A percentile compares a stretch with the other conserved stretches of the same genome.
phyloP scores from a whole-genome alignment of 2,329 filamentous ascomycete genomes.

The Aureobasidium sp. region DNA sequence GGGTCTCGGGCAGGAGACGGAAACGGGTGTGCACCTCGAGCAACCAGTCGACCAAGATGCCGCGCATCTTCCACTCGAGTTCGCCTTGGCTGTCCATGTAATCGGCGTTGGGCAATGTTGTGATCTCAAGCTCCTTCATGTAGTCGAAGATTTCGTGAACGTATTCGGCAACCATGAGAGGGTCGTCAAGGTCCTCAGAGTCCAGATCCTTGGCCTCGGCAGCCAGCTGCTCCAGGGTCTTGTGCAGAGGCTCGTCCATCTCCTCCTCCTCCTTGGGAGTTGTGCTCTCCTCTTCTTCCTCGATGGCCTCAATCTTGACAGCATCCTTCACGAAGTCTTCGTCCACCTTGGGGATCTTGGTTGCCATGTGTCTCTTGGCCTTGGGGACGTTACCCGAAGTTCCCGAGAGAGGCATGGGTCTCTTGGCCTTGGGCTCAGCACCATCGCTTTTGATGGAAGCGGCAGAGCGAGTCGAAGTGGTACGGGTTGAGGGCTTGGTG shows the following conservation, averaged over 20 bases:
- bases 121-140: slow-evolving; percentile 72
- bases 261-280: slow-evolving; percentile 25
- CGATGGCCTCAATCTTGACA: slow-evolving; percentile 38
- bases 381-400: slow-evolving; percentile 56
- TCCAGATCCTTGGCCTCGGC: slow-evolving; percentile 58
- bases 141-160: slow-evolving; percentile 97
- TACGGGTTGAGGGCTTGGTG: slow-evolving; percentile 56
- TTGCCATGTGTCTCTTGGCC: slow-evolving; percentile 51
- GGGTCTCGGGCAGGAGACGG: slow-evolving; percentile 86
- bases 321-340: slow-evolving; percentile 51
- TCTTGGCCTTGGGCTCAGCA: slow-evolving; percentile 54
- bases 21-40: slow-evolving; percentile 98
- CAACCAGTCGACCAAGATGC: slow-evolving; percentile 95
- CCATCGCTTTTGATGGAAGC: slow-evolving; percentile 50
- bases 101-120: slow-evolving; percentile 75
- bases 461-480: slow-evolving; percentile 52
- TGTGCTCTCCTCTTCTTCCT: slow-evolving; percentile 22
- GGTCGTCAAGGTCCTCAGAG: slow-evolving; percentile 81
- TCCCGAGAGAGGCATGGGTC: slow-evolving; percentile 63
- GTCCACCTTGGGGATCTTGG: slow-evolving; percentile 45
- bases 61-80: slow-evolving; percentile 97
- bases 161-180: slow-evolving; percentile 96
- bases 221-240: slow-evolving; percentile 28
- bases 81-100: slow-evolving; percentile 96
- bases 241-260: slow-evolving; percentile 20